A percentile compares a stretch with the other conserved stretches of the same genome.
Conservation (phyloP, 306 rosid genomes). For the Trichosanthes truncata region DNA sequence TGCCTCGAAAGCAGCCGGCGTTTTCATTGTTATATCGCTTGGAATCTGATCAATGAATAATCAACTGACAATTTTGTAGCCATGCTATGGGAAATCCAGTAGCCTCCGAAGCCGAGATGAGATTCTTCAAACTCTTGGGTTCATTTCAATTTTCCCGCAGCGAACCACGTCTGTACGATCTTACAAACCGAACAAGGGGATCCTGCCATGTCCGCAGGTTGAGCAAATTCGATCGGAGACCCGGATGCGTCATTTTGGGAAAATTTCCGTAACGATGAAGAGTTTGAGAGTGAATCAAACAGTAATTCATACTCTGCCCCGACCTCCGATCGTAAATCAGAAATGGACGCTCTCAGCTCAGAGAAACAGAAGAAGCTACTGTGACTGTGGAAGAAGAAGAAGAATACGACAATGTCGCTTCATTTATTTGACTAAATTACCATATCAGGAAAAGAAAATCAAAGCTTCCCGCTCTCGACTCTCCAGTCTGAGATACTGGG, state of each 20-base stretch:
- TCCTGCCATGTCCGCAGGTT: constrained; percentile 20
- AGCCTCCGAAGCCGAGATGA: constrained; percentile 79
- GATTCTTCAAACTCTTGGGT: constrained; percentile 73
- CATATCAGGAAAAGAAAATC: not conserved
- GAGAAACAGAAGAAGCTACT: not conserved
- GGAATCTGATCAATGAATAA: constrained; percentile 76
- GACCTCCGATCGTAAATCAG: not conserved
- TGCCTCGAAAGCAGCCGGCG: constrained; percentile 86
- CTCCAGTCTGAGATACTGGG: not conserved
- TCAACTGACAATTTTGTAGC: constrained; percentile 73
- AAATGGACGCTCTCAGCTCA: not conserved
- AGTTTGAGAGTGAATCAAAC: constrained; percentile 16
- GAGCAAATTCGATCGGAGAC: not conserved
- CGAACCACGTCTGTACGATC: not conserved
- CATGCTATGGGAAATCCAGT: constrained; percentile 90
- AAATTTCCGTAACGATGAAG: too few species aligned
- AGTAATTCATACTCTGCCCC: constrained; percentile 15
- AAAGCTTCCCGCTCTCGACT: not conserved
- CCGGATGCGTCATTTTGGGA: too few species aligned
- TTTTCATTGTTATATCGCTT: constrained; percentile 69
- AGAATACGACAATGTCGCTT: not conserved
- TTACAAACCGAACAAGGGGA: not conserved
- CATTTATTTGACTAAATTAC: not conserved
- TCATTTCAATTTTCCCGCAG: constrained; percentile 55
- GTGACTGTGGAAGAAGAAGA: not conserved